Percentiles rank a stretch among this genome's conserved stretches.
phyloP scores from a whole-genome alignment of 495 filamentous ascomycete genomes.

The Friedmanniomyces simplex region DNA sequence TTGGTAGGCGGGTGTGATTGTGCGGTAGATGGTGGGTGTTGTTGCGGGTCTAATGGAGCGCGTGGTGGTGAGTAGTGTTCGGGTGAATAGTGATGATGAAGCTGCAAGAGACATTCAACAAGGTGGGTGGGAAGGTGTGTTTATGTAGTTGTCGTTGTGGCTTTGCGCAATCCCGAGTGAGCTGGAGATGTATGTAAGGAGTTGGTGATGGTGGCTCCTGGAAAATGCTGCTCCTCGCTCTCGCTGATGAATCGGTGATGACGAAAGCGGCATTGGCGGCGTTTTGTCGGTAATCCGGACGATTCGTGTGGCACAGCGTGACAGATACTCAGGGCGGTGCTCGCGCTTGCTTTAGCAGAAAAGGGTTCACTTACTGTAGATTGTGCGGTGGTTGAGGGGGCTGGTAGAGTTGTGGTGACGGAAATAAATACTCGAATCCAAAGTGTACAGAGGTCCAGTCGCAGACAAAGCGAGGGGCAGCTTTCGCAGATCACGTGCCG shows the following conservation, averaged over 20 bases:
- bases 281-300: no score
- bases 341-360: neutral
- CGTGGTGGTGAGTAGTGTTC: constrained; percentile 28
- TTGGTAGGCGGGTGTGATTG: constrained; percentile 6
- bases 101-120: constrained; percentile 21
- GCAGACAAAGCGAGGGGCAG: no score
- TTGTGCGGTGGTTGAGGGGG: no score
- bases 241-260: neutral
- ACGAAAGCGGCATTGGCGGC: no score
- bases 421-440: no score
- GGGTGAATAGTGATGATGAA: constrained; percentile 7
- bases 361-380: neutral
- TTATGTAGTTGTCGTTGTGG: neutral
- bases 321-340: neutral
- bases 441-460: no score
- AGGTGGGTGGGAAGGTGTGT: neutral
- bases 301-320: neutral
- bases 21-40: constrained; percentile 13
- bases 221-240: neutral
- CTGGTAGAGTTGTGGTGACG: no score
- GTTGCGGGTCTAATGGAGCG: constrained; percentile 8
- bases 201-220: neutral
- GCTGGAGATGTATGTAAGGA: constrained; percentile 1
- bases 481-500: no score
- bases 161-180: neutral